Evolutionary conservation across 352 stramenopile species (phyloP), one percentile per base, ranked within the genome.

Genomic region (Pythium guiyangense): DNA sequence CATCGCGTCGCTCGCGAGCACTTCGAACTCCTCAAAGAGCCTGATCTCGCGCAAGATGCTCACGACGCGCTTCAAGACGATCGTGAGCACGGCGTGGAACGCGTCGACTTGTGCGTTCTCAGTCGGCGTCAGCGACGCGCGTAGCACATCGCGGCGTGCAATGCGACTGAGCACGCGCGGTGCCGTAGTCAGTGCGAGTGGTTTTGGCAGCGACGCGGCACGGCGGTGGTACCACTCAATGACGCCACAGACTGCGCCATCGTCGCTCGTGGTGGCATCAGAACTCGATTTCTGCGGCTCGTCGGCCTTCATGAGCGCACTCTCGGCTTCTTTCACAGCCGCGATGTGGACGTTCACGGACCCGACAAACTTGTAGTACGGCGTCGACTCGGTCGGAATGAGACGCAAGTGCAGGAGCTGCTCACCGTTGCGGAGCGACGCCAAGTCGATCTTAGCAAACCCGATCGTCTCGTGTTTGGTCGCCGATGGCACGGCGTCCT

Each of bases 31-130:
- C 35, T 90, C 80, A 49, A 90, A 82, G 20, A 82, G 67, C 14
- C 56, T 55, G 11, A 90, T 84, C 55, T 88, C 80, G 3, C 58
- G 64, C 27, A 85, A 56, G 12, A 88, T 77, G 17, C 52, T 67
- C 15, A 84, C 69, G 6, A 87, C 55, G 6, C 77, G 70, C 46
- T 85, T 84, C 64, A 84, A 76, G 10, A 88, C 53, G 8, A 79
- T 49, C 4, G 71, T 63, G 6, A 90, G 45, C 11, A 83, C 76
- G 4, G 54, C 57, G 47, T 85, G 66, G n/a, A 90, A 73, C 4
- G 71, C 71, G 42, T 88, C 77, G 20, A 90, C 61, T 44, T 90
- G 80, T 5, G 60, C 59, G 40, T 90, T 90, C 27, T 86, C 73
- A 0, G 69, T 80, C 3, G 80, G 76, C 4, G 70, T 82, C 27